Base-by-base conservation (phyloP, 352 stramenopile genomes). In the Phytopythium sindhum region DNA sequence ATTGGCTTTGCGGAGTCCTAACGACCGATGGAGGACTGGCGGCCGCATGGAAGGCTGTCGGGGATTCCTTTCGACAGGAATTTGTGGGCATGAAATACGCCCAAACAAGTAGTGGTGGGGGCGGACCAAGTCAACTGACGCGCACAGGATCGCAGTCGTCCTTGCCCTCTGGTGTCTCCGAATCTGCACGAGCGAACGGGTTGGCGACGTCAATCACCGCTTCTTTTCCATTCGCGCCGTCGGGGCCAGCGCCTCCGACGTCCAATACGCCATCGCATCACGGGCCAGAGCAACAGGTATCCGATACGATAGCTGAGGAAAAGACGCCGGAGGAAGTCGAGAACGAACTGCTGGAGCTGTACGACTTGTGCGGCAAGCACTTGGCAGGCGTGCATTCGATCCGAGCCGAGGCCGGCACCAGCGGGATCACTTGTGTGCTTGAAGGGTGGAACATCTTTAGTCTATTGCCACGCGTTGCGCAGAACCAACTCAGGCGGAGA, bases 401-500 rank as follows among this genome's bases (percentile, higher is more conserved):
- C 12, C 80, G 75, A 17, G 78, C 71, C 4, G 81, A 92, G 62
- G 81, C 84, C 2, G 84, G 84, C 8, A 89, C 84, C 4, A 90
- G 80, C 48, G 84, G 84, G 0, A 23, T 91, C 24, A 78, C 75
- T 4, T 78, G 83, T 23, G 60, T 80, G 11, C 45, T 91, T 4
- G 84, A 92, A 47, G 81, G 81, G 1, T 89, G 77, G 74, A 88
- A 91, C 53, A 17, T 89, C 17, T 86, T 90, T 63, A 81, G 72
- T 41, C 65, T 91, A 2, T 24, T 92, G 29, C 81, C 84, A 1
- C 80, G 75, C 21, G 69, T 84, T 39, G 63, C 70, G 14, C 68
- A 75, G 47, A 52, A 58, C 8, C 64, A 74, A 31, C 51, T 66
- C 4, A 63, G 28, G 0, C 68, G 68, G 35, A 79, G 54, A 26